A percentile compares a stretch with the other conserved stretches of the same genome.
Evolutionary conservation across 345 rosid species (phyloP).

Genomic region (Sonneratia alba): DNA sequence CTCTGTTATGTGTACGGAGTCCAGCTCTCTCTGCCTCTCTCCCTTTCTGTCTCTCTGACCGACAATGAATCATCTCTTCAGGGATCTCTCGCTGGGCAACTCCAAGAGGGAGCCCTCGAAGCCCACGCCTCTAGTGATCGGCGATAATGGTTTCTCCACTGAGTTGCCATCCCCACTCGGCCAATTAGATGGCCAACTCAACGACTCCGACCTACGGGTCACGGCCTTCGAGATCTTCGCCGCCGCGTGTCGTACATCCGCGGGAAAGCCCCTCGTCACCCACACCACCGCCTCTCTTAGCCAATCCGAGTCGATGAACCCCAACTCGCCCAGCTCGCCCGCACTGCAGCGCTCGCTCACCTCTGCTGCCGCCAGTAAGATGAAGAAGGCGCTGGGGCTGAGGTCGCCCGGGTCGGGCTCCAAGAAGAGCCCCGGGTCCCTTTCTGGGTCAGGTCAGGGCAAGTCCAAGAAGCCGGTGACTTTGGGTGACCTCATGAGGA

Average conservation of each 20-base stretch:
- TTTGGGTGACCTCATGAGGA: slow-evolving; percentile 86
- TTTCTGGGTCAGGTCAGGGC: slow-evolving; percentile 32
- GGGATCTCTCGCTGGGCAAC: slow-evolving; percentile 83
- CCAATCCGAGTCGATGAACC: slow-evolving; percentile 32
- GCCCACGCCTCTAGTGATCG: slow-evolving; percentile 14
- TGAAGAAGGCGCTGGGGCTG: slow-evolving; percentile 91
- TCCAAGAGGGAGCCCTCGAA: slow-evolving; percentile 66
- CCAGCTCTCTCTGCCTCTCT: slow-evolving; percentile 6
- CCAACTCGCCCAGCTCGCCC: slow-evolving; percentile 26
- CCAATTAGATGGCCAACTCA: slow-evolving; percentile 51
- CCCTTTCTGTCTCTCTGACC: slow-evolving; percentile 14
- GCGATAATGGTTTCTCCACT: slow-evolving; percentile 22
- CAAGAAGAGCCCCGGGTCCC: slow-evolving; percentile 52
- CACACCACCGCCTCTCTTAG: slow-evolving; percentile 17
- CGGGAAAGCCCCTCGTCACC: slow-evolving; percentile 56
- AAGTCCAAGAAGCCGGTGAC: slow-evolving; percentile 58
- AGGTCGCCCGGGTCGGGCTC: slow-evolving; percentile 66
- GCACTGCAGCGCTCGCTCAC: slow-evolving; percentile 80
- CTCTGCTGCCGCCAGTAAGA: slow-evolving; percentile 81
- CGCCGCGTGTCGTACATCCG: slow-evolving; percentile 71
- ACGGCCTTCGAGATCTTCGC: slow-evolving; percentile 92
- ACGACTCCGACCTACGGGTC: slow-evolving; percentile 75
- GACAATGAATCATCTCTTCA: slow-evolving; percentile 85
- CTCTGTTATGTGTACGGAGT: slow-evolving; percentile 8
- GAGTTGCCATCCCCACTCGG: slow-evolving; percentile 79